Conservation (phyloP, 441 rosid species). For the Pelargonium australe region DNA sequence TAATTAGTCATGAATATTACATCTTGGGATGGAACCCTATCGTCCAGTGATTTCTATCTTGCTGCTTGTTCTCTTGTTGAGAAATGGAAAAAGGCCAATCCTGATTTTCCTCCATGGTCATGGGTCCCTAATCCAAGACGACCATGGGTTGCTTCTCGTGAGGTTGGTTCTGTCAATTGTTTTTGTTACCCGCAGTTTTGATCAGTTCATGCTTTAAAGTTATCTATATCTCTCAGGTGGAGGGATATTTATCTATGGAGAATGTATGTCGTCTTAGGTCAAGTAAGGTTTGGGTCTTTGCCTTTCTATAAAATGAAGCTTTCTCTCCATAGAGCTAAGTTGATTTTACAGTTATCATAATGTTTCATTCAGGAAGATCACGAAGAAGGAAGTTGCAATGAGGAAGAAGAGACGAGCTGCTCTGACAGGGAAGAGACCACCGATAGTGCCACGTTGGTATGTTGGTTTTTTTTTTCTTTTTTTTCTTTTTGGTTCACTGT, state of each 20-base stretch:
- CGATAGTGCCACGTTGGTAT: conserved; percentile 58
- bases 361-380: conserved; percentile 29
- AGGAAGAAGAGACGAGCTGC: conserved; percentile 24
- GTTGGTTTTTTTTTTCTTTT: background rate
- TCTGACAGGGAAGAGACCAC: conserved; percentile 32
- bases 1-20: conserved; percentile 20
- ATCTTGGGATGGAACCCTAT: conserved; percentile 55
- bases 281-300: conserved; percentile 30
- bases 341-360: background rate
- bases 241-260: conserved; percentile 71
- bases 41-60: conserved; percentile 36
- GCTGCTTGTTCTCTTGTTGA: conserved; percentile 49
- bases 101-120: conserved; percentile 39
- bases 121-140: conserved; percentile 36
- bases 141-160: conserved; percentile 23
- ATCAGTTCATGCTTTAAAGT: background rate
- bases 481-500: background rate
- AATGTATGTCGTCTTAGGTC: conserved; percentile 32
- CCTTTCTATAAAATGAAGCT: conserved; percentile 8
- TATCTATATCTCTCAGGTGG: conserved; percentile 24
- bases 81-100: conserved; percentile 37
- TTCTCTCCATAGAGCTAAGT: background rate
- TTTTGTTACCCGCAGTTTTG: background rate
- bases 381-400: conserved; percentile 22
- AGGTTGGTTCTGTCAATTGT: conserved; percentile 9